Conservation (phyloP, 768 basidiomycete genomes). For the Lactarius quietus region DNA sequence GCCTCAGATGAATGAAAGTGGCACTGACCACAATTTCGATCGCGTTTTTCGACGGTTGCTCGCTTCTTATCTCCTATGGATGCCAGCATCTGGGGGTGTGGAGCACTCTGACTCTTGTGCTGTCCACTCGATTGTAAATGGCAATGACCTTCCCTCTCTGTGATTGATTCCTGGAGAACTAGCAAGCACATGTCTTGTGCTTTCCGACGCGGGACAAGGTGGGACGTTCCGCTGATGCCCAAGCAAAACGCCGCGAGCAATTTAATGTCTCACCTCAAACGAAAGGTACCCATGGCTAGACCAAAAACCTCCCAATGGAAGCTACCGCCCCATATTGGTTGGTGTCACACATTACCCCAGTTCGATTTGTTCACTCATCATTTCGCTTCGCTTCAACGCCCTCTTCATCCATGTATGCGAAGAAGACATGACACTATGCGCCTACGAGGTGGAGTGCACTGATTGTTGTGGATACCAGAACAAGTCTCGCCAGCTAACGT, state of each 20-base stretch:
- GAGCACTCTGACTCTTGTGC: background rate
- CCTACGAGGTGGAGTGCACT: background rate
- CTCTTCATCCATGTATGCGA: background rate
- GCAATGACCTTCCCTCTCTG: background rate
- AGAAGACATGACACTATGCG: background rate
- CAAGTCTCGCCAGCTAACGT: background rate
- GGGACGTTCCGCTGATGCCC: background rate
- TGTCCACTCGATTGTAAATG: background rate
- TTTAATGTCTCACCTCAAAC: background rate
- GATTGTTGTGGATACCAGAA: background rate
- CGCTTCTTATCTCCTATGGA: background rate
- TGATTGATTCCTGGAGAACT: background rate
- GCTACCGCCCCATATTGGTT: background rate
- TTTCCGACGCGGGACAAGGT: too few relatives aligned
- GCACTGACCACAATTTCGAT: background rate
- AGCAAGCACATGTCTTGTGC: background rate
- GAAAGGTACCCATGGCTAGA: background rate
- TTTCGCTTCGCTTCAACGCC: background rate
- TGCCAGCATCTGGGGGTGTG: background rate
- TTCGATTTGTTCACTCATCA: background rate
- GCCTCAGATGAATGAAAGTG: background rate
- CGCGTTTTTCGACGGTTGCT: background rate
- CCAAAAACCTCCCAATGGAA: background rate
- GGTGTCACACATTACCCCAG: background rate
- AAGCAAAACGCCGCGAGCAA: background rate